Base-by-base conservation (phyloP, 768 basidiomycete species). In the Podaxis carcinomalis region DNA sequence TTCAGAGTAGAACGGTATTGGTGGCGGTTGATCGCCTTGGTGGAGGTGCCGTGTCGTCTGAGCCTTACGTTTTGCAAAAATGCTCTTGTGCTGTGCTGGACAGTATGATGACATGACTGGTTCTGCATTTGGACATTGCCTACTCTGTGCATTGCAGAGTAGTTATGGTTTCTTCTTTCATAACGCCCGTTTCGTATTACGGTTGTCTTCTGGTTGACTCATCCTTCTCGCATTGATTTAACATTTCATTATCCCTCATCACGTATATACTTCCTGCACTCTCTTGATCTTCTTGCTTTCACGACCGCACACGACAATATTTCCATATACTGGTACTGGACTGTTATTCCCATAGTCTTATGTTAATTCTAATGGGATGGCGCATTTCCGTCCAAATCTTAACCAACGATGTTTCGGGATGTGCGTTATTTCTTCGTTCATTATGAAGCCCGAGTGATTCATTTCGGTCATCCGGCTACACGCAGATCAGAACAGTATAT, bases 111-210 rank as follows among this genome's bases (percentile, higher is more conserved):
- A 40, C 13, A 27, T 35, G 28, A 14, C 21, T 51, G 28, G 32
- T 4, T 49, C 36, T 36, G 21, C 56, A 57, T 52, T 28, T 44
- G 58, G 58, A 60, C 58, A 53, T 27, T 56, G 23, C 21, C 9
- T 36, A 32, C 13, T 16, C 21, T 36, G 23, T 49, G 9, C 16
- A 23, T 49, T 23, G 7, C n/a, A 42, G 40, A 42, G 40, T 14
- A 19, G n/a, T 3, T 27, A 23, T 27, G 14, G 11, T 19, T 9
- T 10, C 21, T 47, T 47, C 16, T 49, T 19, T 21, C 47, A 11
- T 13, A 9, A 27, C 23, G 21, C 13, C 11, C 21, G 11, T 27
- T 49, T 23, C 21, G 23, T 51, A 51, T 51, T 32, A 35, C 16
- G 23, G 40, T 19, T 19, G n/a, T 14, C n/a, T 14, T 42, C 13